Percentiles rank a stretch among this genome's conserved stretches.
Conservation (phyloP, 2,329 filamentous ascomycete genomes). For the Penicillium sp. region DNA sequence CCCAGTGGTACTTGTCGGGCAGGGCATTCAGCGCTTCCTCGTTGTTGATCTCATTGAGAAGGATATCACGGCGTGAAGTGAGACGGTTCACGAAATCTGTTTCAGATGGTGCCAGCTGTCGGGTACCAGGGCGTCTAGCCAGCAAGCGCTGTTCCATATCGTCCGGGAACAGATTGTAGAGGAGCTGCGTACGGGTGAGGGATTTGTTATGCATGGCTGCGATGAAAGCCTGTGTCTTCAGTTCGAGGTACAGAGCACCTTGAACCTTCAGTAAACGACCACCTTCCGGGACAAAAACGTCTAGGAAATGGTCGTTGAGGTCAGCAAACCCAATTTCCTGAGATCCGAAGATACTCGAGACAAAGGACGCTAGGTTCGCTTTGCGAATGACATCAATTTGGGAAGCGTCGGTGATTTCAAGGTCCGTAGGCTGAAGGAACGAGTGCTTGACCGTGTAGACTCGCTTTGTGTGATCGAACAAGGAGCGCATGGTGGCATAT, state of each 20-base stretch:
- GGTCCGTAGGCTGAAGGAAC: constrained; percentile 48
- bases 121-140: constrained; percentile 47
- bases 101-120: constrained; percentile 50
- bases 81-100: constrained; percentile 51
- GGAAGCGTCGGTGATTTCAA: constrained; percentile 44
- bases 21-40: constrained; percentile 43
- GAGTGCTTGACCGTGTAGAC: constrained; percentile 50
- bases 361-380: constrained; percentile 57
- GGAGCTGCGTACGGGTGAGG: constrained; percentile 47
- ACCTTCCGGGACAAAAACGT: constrained; percentile 55
- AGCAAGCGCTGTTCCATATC: constrained; percentile 49
- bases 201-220: constrained; percentile 52
- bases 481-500: constrained; percentile 53
- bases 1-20: constrained; percentile 55
- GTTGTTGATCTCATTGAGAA: constrained; percentile 48
- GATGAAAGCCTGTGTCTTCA: constrained; percentile 61
- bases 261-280: constrained; percentile 52
- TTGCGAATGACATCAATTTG: constrained; percentile 55
- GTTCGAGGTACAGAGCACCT: constrained; percentile 52
- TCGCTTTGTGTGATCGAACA: constrained; percentile 57
- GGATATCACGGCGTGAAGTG: constrained; percentile 47
- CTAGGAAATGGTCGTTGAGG: constrained; percentile 55
- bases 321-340: constrained; percentile 57
- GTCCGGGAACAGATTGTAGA: constrained; percentile 53
- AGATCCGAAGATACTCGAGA: constrained; percentile 55